A percentile compares a stretch with the other conserved stretches of the same genome.
These are phyloP conservation scores for Helminthosporium solani DNA, from an alignment of 2,329 filamentous ascomycete species.

Conservation along the genomic window DNA sequence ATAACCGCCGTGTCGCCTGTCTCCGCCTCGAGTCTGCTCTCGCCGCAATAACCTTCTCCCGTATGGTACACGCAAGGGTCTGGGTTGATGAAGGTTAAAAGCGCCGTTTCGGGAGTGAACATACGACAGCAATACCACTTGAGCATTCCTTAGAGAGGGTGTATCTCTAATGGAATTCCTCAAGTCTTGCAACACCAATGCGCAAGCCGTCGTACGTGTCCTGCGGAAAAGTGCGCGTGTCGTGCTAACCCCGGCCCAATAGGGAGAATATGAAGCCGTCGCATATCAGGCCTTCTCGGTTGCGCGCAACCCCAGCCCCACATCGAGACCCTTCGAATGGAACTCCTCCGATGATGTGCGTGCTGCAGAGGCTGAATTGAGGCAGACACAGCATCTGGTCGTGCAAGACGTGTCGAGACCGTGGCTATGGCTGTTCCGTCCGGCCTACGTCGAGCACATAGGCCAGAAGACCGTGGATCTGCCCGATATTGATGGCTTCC, in stretches of 20 bases:
- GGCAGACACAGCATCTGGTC: conserved; percentile 29
- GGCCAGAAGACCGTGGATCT: conserved; percentile 19
- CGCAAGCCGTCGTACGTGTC: conserved; percentile 39
- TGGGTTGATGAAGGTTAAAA: conserved; percentile 42
- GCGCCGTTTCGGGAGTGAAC: conserved; percentile 36
- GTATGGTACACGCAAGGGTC: conserved; percentile 15
- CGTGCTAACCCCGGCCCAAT: conserved; percentile 18
- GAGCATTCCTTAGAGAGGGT: conserved; percentile 40
- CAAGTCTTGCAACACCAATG: conserved; percentile 41
- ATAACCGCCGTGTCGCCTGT: conserved; percentile 14
- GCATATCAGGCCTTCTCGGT: conserved; percentile 40
- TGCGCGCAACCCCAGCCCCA: conserved; percentile 19
- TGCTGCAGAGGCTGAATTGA: conserved; percentile 33
- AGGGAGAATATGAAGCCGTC: conserved; percentile 42
- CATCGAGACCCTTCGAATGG: conserved; percentile 18
- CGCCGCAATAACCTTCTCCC: conserved; percentile 13
- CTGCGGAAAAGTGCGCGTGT: background rate
- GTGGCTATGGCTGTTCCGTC: conserved; percentile 40
- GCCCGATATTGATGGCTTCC: conserved; percentile 32
- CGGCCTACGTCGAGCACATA: conserved; percentile 24
- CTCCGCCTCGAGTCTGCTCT: background rate
- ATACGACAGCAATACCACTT: conserved; percentile 40
- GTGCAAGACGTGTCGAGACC: conserved; percentile 32
- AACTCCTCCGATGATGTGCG: conserved; percentile 28
- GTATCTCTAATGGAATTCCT: conserved; percentile 44